Evolutionary conservation across 768 basidiomycete genomes (phyloP).

Genomic region (Rhizopogon vesiculosus): DNA sequence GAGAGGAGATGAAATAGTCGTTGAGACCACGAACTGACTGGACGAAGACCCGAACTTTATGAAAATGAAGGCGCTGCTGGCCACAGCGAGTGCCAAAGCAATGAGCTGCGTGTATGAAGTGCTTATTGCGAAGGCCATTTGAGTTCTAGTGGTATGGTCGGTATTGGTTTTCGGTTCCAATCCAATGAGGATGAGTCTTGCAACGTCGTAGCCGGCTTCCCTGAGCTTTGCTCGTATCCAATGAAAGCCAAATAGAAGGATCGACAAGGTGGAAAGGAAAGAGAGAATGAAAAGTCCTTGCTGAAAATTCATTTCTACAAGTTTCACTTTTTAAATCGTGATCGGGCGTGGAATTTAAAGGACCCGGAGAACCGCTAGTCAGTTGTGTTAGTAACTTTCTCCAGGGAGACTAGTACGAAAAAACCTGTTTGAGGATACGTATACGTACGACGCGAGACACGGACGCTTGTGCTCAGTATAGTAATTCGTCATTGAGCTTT

Average conservation of each 20-base stretch:
- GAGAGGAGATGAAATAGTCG: neutral
- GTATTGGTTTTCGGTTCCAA: slow-evolving; percentile 30
- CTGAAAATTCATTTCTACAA: slow-evolving; percentile 33
- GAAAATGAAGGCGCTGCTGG: slow-evolving; percentile 48
- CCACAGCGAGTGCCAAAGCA: slow-evolving; percentile 46
- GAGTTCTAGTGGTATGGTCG: neutral
- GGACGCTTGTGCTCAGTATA: too few relatives aligned
- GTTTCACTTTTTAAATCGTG: neutral
- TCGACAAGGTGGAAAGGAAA: slow-evolving; percentile 40
- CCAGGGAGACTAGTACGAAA: too few relatives aligned
- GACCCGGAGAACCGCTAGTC: too few relatives aligned
- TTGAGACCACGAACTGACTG: slow-evolving; percentile 21
- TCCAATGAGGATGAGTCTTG: slow-evolving; percentile 60
- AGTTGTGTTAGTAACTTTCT: too few relatives aligned
- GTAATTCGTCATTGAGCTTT: too few relatives aligned
- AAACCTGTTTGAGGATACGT: too few relatives aligned
- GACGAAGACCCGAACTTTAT: slow-evolving; percentile 36
- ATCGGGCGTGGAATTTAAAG: too few relatives aligned
- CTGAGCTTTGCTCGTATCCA: slow-evolving; percentile 40
- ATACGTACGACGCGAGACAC: too few relatives aligned
- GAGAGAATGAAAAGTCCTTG: slow-evolving; percentile 55
- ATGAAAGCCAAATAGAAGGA: slow-evolving; percentile 42
- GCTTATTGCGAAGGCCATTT: slow-evolving; percentile 12
- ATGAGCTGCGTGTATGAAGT: slow-evolving; percentile 37
- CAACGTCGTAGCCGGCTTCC: slow-evolving; percentile 53